phyloP scores from a whole-genome alignment of 768 basidiomycete species.

The Chalciporus sphaerocephalus region DNA sequence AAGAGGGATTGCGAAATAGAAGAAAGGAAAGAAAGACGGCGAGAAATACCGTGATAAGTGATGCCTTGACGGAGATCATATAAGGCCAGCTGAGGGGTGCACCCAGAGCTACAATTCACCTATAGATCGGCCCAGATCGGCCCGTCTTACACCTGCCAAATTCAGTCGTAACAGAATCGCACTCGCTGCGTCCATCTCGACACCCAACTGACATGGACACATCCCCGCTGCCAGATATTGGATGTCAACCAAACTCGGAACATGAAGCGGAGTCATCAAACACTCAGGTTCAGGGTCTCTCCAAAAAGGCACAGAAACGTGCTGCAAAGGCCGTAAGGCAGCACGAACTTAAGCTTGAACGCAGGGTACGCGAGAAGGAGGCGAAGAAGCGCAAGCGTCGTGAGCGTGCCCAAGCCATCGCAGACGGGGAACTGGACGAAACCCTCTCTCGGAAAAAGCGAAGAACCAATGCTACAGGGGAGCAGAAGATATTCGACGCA shows the following conservation, averaged over 20 bases:
- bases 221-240: constrained; percentile 7
- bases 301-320: constrained; percentile 77
- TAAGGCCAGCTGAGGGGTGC: no score
- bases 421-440: constrained; percentile 44
- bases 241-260: constrained; percentile 13
- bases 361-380: constrained; percentile 73
- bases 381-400: constrained; percentile 71
- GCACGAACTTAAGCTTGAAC: constrained; percentile 64
- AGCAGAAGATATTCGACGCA: constrained; percentile 48
- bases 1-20: background rate
- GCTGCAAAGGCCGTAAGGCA: constrained; percentile 66
- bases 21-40: constrained; percentile 1
- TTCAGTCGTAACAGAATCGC: background rate
- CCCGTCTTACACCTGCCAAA: constrained; percentile 13
- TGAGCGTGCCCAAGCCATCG: constrained; percentile 47
- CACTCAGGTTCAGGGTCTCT: constrained; percentile 39
- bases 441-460: constrained; percentile 12
- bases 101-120: background rate
- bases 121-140: constrained; percentile 20
- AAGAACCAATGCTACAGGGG: constrained; percentile 34
- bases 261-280: constrained; percentile 12
- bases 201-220: constrained; percentile 17
- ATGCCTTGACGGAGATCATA: no score
- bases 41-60: constrained; percentile 4
- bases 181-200: background rate